Percentiles rank a stretch among this genome's conserved stretches.
phyloP scores from a whole-genome alignment of 1,284 basidiomycete species.

The Laetiporus sulphureus region DNA sequence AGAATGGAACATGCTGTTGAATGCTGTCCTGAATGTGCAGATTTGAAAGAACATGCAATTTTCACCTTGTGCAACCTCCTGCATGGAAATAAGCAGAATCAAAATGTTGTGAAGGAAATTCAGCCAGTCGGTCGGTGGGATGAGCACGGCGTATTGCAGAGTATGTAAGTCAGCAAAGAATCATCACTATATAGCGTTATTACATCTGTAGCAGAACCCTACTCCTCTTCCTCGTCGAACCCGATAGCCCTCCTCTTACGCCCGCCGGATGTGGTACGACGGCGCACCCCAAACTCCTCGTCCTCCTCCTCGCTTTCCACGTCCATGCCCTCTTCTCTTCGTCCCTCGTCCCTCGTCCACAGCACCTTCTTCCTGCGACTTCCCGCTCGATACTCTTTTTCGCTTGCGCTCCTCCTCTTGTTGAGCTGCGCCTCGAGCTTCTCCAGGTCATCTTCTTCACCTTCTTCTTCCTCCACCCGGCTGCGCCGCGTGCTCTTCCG shows the following conservation, averaged over 20 bases:
- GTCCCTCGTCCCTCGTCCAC: conserved; percentile 31
- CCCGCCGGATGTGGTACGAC: conserved; percentile 40
- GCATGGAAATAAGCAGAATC: conserved; percentile 70
- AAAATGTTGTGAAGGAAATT: conserved; percentile 69
- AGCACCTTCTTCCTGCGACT: conserved; percentile 23
- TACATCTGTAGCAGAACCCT: too few species aligned
- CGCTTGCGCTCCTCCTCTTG: conserved; percentile 38
- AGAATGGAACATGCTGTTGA: background rate
- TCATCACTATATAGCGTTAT: too few species aligned
- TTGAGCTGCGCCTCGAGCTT: conserved; percentile 58
- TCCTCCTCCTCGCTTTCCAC: conserved; percentile 75
- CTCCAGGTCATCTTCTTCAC: conserved; percentile 57
- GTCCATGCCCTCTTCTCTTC: conserved; percentile 52
- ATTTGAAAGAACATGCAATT: conserved; percentile 85
- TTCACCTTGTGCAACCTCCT: conserved; percentile 78
- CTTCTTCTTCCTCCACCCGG: conserved; percentile 38
- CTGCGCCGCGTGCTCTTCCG: conserved; percentile 33
- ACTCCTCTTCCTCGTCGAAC: conserved; percentile 44
- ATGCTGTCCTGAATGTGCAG: conserved; percentile 31
- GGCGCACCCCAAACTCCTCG: conserved; percentile 56
- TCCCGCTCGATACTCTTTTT: conserved; percentile 26
- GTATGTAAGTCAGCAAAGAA: background rate
- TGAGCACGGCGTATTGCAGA: conserved; percentile 34
- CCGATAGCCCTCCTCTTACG: conserved; percentile 52
- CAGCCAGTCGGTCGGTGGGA: conserved; percentile 56